These are phyloP conservation scores for Verticillium zaregamsianum DNA, from an alignment of 2,329 filamentous ascomycete genomes.

Conservation along the genomic window DNA sequence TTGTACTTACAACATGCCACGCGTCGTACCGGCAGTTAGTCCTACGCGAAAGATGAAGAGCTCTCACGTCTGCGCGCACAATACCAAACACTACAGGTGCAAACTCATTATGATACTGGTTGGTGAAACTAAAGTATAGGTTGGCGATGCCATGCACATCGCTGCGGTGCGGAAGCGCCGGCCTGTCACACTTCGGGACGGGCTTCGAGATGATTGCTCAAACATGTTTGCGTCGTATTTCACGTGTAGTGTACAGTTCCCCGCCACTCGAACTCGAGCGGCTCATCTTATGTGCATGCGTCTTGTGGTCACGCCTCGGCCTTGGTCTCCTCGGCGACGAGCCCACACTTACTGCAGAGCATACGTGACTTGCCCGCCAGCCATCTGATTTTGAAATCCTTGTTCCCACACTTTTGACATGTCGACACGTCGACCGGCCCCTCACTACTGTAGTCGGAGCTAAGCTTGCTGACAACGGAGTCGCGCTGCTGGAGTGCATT, in stretches of 20 bases:
- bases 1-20: no score
- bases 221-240: neutral
- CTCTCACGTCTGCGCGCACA: no score
- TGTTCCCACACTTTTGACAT: constrained; percentile 56
- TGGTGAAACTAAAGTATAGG: no score
- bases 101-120: no score
- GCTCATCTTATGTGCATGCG: neutral
- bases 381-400: constrained; percentile 59
- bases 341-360: constrained; percentile 56
- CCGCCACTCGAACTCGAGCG: neutral
- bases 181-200: neutral
- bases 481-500: constrained; percentile 21
- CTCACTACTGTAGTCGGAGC: constrained; percentile 37
- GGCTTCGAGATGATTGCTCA: neutral
- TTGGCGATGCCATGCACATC: no score
- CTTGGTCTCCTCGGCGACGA: constrained; percentile 13
- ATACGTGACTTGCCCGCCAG: constrained; percentile 49
- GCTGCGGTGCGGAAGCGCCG: neutral
- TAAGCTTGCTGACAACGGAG: constrained; percentile 51
- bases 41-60: no score
- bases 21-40: no score
- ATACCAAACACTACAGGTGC: no score
- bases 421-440: constrained; percentile 39
- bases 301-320: constrained; percentile 1
- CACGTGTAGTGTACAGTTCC: neutral